Percentiles rank a stretch among this genome's conserved stretches.
phyloP scores from a whole-genome alignment of 179 eudicot genomes.

The Carnegiea gigantea region DNA sequence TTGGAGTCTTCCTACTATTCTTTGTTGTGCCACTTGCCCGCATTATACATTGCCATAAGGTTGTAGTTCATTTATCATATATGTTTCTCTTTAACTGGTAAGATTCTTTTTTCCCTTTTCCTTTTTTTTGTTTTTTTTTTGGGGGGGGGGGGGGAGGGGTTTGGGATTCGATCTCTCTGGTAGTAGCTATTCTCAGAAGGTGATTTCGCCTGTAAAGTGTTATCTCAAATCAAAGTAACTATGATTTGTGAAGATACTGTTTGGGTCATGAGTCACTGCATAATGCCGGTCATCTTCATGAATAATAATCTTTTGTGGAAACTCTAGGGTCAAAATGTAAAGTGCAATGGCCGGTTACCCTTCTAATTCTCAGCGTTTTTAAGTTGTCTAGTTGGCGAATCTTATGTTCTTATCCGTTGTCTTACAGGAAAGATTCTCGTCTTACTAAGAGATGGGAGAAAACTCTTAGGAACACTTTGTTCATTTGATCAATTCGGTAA shows the following conservation, averaged over 20 bases:
- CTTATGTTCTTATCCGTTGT: not conserved
- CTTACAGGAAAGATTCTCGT: slow-evolving; percentile 81
- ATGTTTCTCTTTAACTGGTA: not conserved
- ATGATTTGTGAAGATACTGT: not conserved
- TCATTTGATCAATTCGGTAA: slow-evolving; percentile 96
- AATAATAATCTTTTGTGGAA: not conserved
- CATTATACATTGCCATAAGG: not conserved
- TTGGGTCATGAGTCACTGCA: not conserved
- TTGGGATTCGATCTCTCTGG: not conserved
- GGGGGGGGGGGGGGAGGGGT: not conserved
- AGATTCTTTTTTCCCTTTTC: not conserved
- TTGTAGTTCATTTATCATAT: not conserved
- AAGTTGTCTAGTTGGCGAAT: not conserved
- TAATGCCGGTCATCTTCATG: not conserved
- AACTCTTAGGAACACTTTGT: slow-evolving; percentile 82
- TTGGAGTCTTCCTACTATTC: not conserved
- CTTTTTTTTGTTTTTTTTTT: not conserved
- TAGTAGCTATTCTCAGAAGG: not conserved
- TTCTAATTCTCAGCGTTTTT: not conserved
- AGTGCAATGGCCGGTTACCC: not conserved
- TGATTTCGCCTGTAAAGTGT: not conserved
- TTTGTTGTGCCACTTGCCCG: not conserved
- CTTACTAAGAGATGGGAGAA: slow-evolving; percentile 85
- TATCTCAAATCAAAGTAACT: not conserved
- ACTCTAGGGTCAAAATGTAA: not conserved